These are phyloP conservation scores for Epichloe gansuensis DNA, from an alignment of 2,329 filamentous ascomycete genomes.

Conservation along the genomic window DNA sequence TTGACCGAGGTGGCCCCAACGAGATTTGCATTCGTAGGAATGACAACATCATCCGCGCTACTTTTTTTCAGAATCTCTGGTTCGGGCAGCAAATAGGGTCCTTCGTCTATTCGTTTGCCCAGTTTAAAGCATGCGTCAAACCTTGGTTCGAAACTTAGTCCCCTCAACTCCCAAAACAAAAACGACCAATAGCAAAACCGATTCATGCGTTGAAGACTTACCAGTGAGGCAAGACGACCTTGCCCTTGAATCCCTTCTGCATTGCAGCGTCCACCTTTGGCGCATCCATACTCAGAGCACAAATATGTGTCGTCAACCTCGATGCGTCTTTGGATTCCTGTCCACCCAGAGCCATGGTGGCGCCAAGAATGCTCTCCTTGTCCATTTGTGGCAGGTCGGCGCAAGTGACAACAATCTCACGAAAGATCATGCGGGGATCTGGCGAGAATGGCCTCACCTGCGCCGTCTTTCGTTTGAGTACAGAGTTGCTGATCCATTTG, in stretches of 20 bases:
- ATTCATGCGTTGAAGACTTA: constrained; percentile 24
- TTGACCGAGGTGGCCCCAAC: constrained; percentile 49
- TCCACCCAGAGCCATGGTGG: constrained; percentile 79
- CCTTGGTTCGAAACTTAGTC: constrained; percentile 32
- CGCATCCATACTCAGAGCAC: constrained; percentile 64
- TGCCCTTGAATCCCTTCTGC: constrained; percentile 55
- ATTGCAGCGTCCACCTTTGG: constrained; percentile 53
- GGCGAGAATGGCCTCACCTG: constrained; percentile 79
- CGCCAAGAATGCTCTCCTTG: constrained; percentile 83
- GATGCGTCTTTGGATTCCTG: constrained; percentile 60
- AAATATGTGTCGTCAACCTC: constrained; percentile 74
- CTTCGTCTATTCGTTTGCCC: constrained; percentile 79
- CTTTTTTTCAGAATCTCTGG: constrained; percentile 62
- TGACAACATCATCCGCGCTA: constrained; percentile 41
- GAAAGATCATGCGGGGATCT: constrained; percentile 82
- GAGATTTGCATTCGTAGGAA: constrained; percentile 47
- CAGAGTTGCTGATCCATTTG: constrained; percentile 62
- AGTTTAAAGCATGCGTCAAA: constrained; percentile 95
- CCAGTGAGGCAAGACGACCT: constrained; percentile 90
- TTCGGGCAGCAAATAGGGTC: constrained; percentile 73
- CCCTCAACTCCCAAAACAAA: neutral
- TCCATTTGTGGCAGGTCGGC: constrained; percentile 76
- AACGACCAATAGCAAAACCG: neutral
- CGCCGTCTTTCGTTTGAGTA: constrained; percentile 55
- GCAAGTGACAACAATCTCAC: constrained; percentile 68